Evolutionary conservation across 805 yeast species (phyloP).

Genomic region (Isabelozyma heimii): DNA sequence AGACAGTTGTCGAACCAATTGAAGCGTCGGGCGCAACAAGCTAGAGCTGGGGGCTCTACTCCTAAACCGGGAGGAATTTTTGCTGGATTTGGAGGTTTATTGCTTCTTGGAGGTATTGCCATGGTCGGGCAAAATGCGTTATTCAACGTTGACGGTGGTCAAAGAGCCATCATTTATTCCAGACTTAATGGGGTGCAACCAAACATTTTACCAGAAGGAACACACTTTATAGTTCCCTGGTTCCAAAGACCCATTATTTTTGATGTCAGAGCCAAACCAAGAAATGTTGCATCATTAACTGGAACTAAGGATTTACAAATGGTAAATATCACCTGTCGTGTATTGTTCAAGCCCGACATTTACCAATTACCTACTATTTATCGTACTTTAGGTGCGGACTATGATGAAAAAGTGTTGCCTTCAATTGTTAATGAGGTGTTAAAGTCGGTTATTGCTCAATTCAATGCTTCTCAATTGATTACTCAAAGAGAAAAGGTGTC

Average conservation of each 20-base stretch:
- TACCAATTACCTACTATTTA: constrained; percentile 76
- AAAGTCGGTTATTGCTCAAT: constrained; percentile 96
- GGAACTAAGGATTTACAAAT: constrained; percentile 98
- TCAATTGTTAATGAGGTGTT: constrained; percentile 97
- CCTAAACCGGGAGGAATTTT: constrained; percentile 39
- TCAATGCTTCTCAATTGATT: constrained; percentile 95
- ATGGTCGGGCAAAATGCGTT: constrained; percentile 42
- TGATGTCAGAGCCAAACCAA: constrained; percentile 96
- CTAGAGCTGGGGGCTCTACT: constrained; percentile 19
- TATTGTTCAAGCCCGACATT: constrained; percentile 83
- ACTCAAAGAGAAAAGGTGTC: constrained; percentile 99
- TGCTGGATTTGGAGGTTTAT: constrained; percentile 41
- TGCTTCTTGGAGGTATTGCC: constrained; percentile 39
- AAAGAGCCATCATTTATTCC: constrained; percentile 91
- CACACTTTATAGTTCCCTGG: constrained; percentile 94
- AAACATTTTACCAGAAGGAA: constrained; percentile 85
- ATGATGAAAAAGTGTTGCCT: constrained; percentile 95
- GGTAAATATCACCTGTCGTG: constrained; percentile 99
- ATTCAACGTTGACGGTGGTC: constrained; percentile 93
- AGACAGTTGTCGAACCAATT: constrained; percentile 39
- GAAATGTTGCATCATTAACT: constrained; percentile 92
- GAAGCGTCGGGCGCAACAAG: constrained; percentile 36
- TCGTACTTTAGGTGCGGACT: constrained; percentile 91
- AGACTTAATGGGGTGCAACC: constrained; percentile 83
- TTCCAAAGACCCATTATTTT: constrained; percentile 87